Evolutionary conservation across 2,329 filamentous ascomycete species (phyloP).

Genomic region (Botrytis porri): DNA sequence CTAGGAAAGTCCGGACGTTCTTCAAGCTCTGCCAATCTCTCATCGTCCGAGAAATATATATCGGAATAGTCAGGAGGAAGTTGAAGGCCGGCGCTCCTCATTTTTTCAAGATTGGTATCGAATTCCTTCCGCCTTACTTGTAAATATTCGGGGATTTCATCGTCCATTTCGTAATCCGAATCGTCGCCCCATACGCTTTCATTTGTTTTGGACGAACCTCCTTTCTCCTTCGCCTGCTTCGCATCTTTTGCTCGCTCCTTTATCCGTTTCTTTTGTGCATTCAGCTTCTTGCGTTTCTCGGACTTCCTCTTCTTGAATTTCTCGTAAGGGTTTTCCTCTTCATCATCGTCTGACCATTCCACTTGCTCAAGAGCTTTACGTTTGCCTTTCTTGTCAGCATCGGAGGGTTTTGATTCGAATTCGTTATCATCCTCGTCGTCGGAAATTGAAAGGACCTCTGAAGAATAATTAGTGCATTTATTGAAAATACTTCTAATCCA

Average conservation of each 20-base stretch:
- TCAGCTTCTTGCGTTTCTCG: conserved; percentile 50
- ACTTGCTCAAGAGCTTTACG: conserved; percentile 41
- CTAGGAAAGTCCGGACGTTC: conserved; percentile 68
- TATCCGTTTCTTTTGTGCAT: conserved; percentile 46
- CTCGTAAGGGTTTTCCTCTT: conserved; percentile 58
- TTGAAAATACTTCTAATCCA: neutral
- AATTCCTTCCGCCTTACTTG: conserved; percentile 65
- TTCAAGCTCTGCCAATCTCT: conserved; percentile 56
- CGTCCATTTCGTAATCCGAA: conserved; percentile 36
- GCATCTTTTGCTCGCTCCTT: conserved; percentile 47
- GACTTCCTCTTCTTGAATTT: conserved; percentile 61
- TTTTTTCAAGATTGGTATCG: conserved; percentile 55
- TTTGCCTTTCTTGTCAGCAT: conserved; percentile 28
- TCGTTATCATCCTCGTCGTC: conserved; percentile 23
- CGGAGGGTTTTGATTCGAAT: conserved; percentile 28
- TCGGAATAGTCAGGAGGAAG: conserved; percentile 75
- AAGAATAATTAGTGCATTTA: conserved; percentile 19
- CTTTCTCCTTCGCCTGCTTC: conserved; percentile 30
- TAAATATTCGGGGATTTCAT: conserved; percentile 67
- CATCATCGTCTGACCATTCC: conserved; percentile 49
- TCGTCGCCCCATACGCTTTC: conserved; percentile 34
- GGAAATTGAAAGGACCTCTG: conserved; percentile 28
- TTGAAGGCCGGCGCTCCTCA: conserved; percentile 67
- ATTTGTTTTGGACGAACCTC: conserved; percentile 27
- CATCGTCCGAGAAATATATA: conserved; percentile 72